Evolutionary conservation across 2,329 filamentous ascomycete genomes (phyloP).

Genomic region (Pseudogymnoascus sp.): DNA sequence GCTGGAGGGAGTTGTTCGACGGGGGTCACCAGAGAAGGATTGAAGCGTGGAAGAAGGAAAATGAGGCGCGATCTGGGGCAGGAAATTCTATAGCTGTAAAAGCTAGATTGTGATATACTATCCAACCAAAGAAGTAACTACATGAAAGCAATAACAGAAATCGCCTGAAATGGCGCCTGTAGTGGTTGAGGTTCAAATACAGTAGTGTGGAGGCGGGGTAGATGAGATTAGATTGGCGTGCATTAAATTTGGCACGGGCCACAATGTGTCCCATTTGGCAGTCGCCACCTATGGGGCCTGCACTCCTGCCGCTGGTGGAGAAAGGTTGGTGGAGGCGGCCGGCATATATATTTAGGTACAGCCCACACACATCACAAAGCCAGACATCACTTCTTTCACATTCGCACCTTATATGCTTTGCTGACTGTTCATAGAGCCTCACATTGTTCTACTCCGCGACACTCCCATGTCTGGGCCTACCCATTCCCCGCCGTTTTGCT

Average conservation of each 20-base stretch:
- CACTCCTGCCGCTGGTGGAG: not conserved
- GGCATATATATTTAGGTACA: not conserved
- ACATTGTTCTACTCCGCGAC: too few species aligned
- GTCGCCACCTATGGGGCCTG: not conserved
- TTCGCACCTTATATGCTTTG: too few species aligned
- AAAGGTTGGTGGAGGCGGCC: not conserved
- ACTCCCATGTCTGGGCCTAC: too few species aligned
- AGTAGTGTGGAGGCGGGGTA: not conserved
- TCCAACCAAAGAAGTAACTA: not conserved
- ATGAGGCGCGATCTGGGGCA: constrained; percentile 28
- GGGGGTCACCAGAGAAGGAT: constrained; percentile 50
- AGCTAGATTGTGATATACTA: not conserved
- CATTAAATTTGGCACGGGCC: not conserved
- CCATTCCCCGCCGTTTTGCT: too few species aligned
- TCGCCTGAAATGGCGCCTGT: not conserved
- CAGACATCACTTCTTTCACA: not conserved
- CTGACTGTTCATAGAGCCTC: too few species aligned
- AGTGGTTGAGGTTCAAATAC: not conserved
- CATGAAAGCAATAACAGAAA: not conserved
- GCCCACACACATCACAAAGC: not conserved
- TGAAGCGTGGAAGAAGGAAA: constrained; percentile 50
- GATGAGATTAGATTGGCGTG: not conserved
- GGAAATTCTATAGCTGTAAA: not conserved
- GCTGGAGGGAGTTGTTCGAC: constrained; percentile 46
- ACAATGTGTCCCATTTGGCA: not conserved